Conservation (phyloP, 352 stramenopile species). For the Albugo laibachii region DNA sequence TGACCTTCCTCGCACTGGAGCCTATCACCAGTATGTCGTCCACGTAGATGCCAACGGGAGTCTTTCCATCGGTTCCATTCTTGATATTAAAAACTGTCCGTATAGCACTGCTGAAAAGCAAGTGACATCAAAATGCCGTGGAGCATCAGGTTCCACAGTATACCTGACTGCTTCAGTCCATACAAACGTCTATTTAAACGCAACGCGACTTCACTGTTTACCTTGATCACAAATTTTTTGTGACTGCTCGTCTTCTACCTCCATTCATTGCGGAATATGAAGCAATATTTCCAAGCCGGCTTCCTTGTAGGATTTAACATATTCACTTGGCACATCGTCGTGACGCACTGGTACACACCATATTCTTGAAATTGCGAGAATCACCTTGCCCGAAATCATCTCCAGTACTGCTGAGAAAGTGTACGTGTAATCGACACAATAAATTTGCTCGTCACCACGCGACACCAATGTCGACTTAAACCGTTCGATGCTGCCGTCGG, state of each 20-base stretch:
- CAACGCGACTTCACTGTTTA: background rate
- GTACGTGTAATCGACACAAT: background rate
- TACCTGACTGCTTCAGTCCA: constrained; percentile 12
- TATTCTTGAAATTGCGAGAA: background rate
- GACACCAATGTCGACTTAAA: background rate
- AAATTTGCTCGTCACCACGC: background rate
- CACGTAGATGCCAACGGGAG: no score
- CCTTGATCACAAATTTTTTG: background rate
- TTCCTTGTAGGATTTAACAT: background rate
- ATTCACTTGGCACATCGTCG: background rate
- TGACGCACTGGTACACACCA: background rate
- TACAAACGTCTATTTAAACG: constrained; percentile 11
- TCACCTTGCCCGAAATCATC: constrained; percentile 2
- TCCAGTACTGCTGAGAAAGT: background rate
- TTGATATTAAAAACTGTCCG: constrained; percentile 13
- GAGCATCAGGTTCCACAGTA: constrained; percentile 7
- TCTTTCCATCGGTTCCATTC: no score
- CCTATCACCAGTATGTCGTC: no score
- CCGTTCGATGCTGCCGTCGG: background rate
- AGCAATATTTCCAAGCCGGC: background rate
- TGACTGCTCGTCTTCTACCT: constrained; percentile 1
- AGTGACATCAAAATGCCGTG: background rate
- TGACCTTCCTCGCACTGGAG: no score
- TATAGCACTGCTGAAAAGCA: constrained; percentile 8
- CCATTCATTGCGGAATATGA: background rate